Conservation (phyloP, 2,329 filamentous ascomycete genomes). For the Erysiphe pulchra region DNA sequence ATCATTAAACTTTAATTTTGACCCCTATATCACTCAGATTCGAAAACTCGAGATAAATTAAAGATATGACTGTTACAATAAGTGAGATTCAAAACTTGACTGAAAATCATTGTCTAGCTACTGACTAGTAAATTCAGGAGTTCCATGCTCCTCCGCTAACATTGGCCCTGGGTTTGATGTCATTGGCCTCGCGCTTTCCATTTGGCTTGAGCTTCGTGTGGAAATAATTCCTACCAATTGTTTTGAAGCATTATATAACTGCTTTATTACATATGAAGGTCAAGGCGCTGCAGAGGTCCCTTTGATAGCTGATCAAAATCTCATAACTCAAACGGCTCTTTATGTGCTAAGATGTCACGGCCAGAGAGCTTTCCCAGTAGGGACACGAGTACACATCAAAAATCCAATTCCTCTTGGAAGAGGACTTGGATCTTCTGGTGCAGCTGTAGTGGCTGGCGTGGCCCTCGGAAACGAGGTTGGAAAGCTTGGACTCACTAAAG, state of each 20-base stretch:
- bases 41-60: too few relatives aligned
- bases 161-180: slow-evolving; percentile 96
- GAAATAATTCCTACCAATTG: slow-evolving; percentile 27
- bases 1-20: too few relatives aligned
- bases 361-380: slow-evolving; percentile 55
- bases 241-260: slow-evolving; percentile 48
- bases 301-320: slow-evolving; percentile 62
- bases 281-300: slow-evolving; percentile 48
- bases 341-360: slow-evolving; percentile 88
- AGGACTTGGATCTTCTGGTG: slow-evolving; percentile 82
- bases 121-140: slow-evolving; percentile 16
- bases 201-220: slow-evolving; percentile 77
- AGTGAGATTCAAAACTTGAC: too few relatives aligned
- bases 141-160: slow-evolving; percentile 89
- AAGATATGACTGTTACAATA: too few relatives aligned
- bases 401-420: slow-evolving; percentile 87
- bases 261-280: slow-evolving; percentile 69
- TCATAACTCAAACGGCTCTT: slow-evolving; percentile 79
- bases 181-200: slow-evolving; percentile 77
- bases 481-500: slow-evolving; percentile 47
- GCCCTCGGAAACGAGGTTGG: slow-evolving; percentile 76
- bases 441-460: slow-evolving; percentile 89
- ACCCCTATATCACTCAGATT: too few relatives aligned
- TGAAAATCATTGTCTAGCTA: too few relatives aligned
- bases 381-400: slow-evolving; percentile 81